Evolutionary conservation across 129 eudicot species (phyloP).

Genomic region (Deinandra increscens): DNA sequence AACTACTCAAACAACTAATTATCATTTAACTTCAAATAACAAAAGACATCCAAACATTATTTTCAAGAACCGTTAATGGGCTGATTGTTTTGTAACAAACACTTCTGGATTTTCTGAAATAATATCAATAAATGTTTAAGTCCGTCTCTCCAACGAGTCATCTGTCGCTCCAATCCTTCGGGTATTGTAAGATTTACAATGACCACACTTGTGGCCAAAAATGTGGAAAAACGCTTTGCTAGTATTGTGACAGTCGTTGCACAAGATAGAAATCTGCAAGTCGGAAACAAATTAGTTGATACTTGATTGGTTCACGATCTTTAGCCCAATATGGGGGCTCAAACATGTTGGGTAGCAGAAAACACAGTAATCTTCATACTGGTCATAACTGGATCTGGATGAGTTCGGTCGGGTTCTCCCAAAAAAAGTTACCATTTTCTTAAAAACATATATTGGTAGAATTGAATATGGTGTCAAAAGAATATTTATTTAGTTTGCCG

Average conservation of each 20-base stretch:
- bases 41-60: no score
- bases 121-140: neutral
- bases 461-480: no score
- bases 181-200: conserved; percentile 84
- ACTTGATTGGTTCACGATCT: no score
- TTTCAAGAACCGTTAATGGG: no score
- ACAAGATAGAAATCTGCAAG: conserved; percentile 61
- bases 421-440: neutral
- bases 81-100: no score
- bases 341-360: neutral
- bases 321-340: neutral
- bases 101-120: neutral
- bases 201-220: conserved; percentile 77
- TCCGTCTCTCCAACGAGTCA: conserved; percentile 20
- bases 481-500: no score
- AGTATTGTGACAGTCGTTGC: conserved; percentile 87
- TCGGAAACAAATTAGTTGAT: neutral
- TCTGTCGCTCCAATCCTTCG: conserved; percentile 46
- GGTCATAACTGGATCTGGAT: neutral
- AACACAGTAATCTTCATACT: neutral
- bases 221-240: conserved; percentile 67
- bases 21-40: no score
- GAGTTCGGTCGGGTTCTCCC: neutral
- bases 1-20: no score
- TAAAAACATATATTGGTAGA: no score